phyloP scores from a whole-genome alignment of 306 rosid species.

The Quercus glauca region DNA sequence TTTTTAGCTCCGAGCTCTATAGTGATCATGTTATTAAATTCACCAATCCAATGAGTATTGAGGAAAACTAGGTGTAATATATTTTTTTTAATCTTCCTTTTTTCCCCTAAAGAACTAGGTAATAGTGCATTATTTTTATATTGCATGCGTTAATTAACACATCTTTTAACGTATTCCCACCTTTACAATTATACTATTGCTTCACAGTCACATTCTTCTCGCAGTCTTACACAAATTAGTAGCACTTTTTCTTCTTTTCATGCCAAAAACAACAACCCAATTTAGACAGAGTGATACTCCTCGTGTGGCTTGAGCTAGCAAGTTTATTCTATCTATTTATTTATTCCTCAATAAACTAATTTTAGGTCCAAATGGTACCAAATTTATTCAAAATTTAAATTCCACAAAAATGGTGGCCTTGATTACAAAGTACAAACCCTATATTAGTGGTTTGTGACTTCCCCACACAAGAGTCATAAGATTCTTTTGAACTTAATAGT shows the following conservation, averaged over 20 bases:
- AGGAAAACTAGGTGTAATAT: background rate
- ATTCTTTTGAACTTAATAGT: slow-evolving; percentile 25
- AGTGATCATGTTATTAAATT: too few species aligned
- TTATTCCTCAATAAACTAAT: background rate
- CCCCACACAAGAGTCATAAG: slow-evolving; percentile 19
- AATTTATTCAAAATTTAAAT: background rate
- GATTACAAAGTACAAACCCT: background rate
- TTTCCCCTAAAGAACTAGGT: background rate
- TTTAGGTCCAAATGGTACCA: background rate
- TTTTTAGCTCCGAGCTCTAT: background rate
- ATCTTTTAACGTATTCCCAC: slow-evolving; percentile 27
- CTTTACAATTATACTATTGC: background rate
- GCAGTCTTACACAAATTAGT: background rate
- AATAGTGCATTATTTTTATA: slow-evolving; percentile 1
- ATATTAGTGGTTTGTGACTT: background rate
- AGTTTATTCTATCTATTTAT: background rate
- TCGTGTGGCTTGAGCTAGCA: background rate
- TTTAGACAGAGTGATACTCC: background rate
- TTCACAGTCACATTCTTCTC: background rate
- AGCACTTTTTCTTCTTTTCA: background rate
- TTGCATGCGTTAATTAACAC: slow-evolving; percentile 43
- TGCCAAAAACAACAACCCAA: background rate
- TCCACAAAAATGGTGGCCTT: background rate
- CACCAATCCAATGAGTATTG: background rate
- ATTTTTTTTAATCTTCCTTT: background rate